Evolutionary conservation across 805 yeast species (phyloP).

Genomic region (Allodekkera sacchari): DNA sequence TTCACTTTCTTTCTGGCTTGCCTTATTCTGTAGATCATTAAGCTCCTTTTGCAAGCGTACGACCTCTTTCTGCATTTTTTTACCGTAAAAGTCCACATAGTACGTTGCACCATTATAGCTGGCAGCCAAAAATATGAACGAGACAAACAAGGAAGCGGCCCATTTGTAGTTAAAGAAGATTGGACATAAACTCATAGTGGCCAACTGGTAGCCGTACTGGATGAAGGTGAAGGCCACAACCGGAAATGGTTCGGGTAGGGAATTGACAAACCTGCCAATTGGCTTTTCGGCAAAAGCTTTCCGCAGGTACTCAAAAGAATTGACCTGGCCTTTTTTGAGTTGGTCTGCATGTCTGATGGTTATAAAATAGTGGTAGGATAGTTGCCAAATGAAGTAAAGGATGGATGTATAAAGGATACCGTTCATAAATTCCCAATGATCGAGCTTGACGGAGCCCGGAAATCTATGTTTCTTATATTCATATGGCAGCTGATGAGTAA

Average conservation of each 20-base stretch:
- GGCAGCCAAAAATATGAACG: slow-evolving; percentile 69
- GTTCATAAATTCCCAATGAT: slow-evolving; percentile 62
- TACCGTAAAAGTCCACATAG: slow-evolving; percentile 87
- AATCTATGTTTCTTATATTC: slow-evolving; percentile 48
- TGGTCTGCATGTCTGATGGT: slow-evolving; percentile 72
- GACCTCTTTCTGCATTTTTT: slow-evolving; percentile 81
- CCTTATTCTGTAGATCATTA: slow-evolving; percentile 44
- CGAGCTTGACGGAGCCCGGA: slow-evolving; percentile 68
- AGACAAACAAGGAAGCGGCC: slow-evolving; percentile 60
- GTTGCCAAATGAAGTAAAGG: slow-evolving; percentile 85
- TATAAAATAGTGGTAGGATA: slow-evolving; percentile 82
- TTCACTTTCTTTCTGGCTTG: slow-evolving; percentile 5
- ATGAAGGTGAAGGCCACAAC: slow-evolving; percentile 76
- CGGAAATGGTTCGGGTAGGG: slow-evolving; percentile 80
- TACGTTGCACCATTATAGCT: slow-evolving; percentile 92
- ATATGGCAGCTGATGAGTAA: slow-evolving; percentile 65
- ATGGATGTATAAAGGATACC: slow-evolving; percentile 75
- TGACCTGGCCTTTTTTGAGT: slow-evolving; percentile 77
- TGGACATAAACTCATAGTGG: slow-evolving; percentile 85
- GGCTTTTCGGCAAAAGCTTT: slow-evolving; percentile 55
- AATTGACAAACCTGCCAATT: slow-evolving; percentile 71
- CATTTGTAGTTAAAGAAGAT: slow-evolving; percentile 70
- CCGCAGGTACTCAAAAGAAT: slow-evolving; percentile 80
- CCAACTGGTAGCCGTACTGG: slow-evolving; percentile 79
- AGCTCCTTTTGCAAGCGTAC: slow-evolving; percentile 61